These are phyloP conservation scores for Wickerhamomyces sydowiorum DNA, from an alignment of 805 yeast genomes.

Conservation along the genomic window DNA sequence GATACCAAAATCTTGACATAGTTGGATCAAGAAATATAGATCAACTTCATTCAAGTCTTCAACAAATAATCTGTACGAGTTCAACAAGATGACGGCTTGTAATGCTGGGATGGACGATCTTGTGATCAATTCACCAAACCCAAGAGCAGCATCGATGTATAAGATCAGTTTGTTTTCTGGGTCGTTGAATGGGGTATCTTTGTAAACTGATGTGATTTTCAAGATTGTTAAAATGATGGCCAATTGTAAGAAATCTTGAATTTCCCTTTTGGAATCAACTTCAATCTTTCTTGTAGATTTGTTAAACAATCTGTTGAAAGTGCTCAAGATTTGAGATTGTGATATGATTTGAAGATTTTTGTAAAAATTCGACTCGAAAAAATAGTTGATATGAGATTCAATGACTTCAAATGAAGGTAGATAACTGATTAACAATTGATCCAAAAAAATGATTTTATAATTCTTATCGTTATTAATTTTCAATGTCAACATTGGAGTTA, in stretches of 20 bases:
- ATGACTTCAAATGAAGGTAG: conserved; percentile 9
- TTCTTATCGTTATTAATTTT: conserved; percentile 3
- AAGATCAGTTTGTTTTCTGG: conserved; percentile 5
- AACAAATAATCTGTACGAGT: conserved; percentile 13
- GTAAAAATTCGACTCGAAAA: conserved; percentile 11
- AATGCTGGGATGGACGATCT: conserved; percentile 14
- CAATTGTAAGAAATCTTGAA: conserved; percentile 12
- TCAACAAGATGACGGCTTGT: conserved; percentile 12
- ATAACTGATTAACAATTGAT: conserved; percentile 1
- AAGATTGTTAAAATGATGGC: conserved; percentile 10
- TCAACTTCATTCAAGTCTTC: conserved; percentile 13
- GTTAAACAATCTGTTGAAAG: conserved; percentile 10
- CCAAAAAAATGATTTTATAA: not conserved
- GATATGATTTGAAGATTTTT: conserved; percentile 11
- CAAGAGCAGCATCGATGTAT: conserved; percentile 13
- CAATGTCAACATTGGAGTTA: conserved; percentile 4
- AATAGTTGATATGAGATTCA: conserved; percentile 9
- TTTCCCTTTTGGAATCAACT: conserved; percentile 8
- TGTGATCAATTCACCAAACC: conserved; percentile 14
- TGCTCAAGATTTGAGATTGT: not conserved
- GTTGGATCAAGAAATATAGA: conserved; percentile 11
- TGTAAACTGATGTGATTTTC: conserved; percentile 14
- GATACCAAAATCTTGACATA: conserved; percentile 16
- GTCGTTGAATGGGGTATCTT: conserved; percentile 6
- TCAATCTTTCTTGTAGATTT: conserved; percentile 3